phyloP scores from a whole-genome alignment of 2,329 filamentous ascomycete species.

The Myrmaecium sp. region DNA sequence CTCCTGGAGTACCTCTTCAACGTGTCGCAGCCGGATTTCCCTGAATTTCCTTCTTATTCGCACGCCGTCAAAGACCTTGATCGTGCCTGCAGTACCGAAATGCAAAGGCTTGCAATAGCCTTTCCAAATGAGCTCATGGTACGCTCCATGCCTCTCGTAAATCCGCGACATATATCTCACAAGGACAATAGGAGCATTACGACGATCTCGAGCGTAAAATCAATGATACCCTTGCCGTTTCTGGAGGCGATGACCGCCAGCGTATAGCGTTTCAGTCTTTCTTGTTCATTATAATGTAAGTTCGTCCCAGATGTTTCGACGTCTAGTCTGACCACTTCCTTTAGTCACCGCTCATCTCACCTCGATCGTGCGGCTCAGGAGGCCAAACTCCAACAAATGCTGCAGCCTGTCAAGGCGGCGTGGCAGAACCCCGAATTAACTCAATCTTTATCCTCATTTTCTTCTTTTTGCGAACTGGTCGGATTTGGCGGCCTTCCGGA shows the following conservation, averaged over 20 bases:
- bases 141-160: constrained; percentile 13
- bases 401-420: constrained; percentile 62
- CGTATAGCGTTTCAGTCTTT: constrained; percentile 79
- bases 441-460: constrained; percentile 53
- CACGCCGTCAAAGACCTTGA: constrained; percentile 86
- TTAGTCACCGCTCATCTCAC: constrained; percentile 66
- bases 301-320: constrained; percentile 2
- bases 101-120: constrained; percentile 74
- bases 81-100: constrained; percentile 65
- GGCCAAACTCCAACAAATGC: constrained; percentile 55
- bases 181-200: constrained; percentile 50
- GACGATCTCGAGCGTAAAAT: constrained; percentile 72
- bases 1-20: constrained; percentile 83
- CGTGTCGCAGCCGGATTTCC: constrained; percentile 58
- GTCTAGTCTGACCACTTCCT: constrained; percentile 5
- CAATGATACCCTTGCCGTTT: constrained; percentile 58
- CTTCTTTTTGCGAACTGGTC: constrained; percentile 62
- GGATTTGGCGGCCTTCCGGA: constrained; percentile 64
- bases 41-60: constrained; percentile 56
- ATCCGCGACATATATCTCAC: constrained; percentile 4
- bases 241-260: constrained; percentile 62
- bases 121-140: constrained; percentile 82
- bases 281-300: constrained; percentile 76
- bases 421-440: constrained; percentile 62
- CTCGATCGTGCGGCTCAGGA: constrained; percentile 57